Evolutionary conservation across 345 rosid species (phyloP).

Genomic region (Cardamine chenopodiifolia): DNA sequence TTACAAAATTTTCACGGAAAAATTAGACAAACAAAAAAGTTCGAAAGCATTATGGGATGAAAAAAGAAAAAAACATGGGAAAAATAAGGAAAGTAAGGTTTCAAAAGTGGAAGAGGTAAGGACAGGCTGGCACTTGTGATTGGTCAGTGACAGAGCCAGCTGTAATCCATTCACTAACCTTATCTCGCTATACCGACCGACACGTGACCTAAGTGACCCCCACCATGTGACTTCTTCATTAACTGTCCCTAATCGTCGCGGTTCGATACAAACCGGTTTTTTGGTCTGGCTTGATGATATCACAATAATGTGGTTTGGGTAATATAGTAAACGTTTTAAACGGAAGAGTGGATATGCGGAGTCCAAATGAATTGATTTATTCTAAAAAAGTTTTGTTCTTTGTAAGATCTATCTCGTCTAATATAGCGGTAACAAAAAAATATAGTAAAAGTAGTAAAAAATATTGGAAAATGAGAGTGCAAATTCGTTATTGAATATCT

Average conservation of each 20-base stretch:
- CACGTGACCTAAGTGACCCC: conserved; percentile 26
- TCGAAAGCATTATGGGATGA: no score
- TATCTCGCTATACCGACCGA: conserved; percentile 30
- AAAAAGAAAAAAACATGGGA: no score
- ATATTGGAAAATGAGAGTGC: not conserved
- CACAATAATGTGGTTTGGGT: not conserved
- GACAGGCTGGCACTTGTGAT: conserved; percentile 35
- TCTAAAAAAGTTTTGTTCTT: no score
- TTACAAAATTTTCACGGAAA: no score
- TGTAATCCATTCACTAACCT: conserved; percentile 40
- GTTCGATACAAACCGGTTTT: not conserved
- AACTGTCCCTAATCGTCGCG: conserved; percentile 29
- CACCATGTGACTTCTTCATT: conserved; percentile 36
- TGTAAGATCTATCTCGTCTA: no score
- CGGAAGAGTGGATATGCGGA: no score
- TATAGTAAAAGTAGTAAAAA: not conserved
- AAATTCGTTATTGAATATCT: not conserved
- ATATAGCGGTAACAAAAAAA: not conserved
- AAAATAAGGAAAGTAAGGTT: no score
- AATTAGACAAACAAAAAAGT: no score
- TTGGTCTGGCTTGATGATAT: conserved; percentile 3
- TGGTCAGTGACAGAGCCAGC: conserved; percentile 39
- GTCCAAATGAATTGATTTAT: no score
- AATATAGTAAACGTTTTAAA: no score
- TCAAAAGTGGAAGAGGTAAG: no score